A percentile compares a stretch with the other conserved stretches of the same genome.
Conservation (phyloP, 352 stramenopile species). For the Pythium pyrilobum region DNA sequence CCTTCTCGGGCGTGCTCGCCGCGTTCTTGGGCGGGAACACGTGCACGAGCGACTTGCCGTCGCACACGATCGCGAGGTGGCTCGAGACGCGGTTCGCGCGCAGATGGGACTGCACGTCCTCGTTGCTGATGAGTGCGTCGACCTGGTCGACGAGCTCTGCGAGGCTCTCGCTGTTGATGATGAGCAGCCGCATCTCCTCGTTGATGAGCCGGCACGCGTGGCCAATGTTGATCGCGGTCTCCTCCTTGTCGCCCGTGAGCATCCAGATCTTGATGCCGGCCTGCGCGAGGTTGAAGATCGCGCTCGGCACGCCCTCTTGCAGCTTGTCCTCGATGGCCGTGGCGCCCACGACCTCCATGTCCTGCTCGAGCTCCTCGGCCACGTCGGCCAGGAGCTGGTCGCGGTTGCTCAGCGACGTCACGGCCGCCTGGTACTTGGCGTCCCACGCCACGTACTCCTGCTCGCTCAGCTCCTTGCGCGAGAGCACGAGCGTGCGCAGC, state of each 20-base stretch:
- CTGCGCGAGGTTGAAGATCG: conserved; percentile 80
- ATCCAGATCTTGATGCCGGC: conserved; percentile 95
- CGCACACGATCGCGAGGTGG: conserved; percentile 54
- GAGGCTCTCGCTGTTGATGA: conserved; percentile 50
- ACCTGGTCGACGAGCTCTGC: conserved; percentile 41
- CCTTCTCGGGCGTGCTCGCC: conserved; percentile 19
- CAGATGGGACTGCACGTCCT: conserved; percentile 45
- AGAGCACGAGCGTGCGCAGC: conserved; percentile 78
- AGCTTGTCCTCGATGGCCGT: conserved; percentile 94
- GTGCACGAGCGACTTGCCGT: conserved; percentile 69
- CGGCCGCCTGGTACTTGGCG: conserved; percentile 45
- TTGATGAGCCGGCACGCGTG: conserved; percentile 70
- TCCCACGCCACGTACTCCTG: conserved; percentile 64
- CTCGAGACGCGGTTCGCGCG: conserved; percentile 34
- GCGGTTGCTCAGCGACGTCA: conserved; percentile 55
- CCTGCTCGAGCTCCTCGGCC: conserved; percentile 49
- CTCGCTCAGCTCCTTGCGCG: conserved; percentile 48
- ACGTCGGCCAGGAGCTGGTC: conserved; percentile 48
- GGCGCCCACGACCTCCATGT: conserved; percentile 84
- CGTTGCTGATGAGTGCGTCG: conserved; percentile 36
- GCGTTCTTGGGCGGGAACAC: conserved; percentile 56
- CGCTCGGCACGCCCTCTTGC: conserved; percentile 82
- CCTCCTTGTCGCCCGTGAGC: conserved; percentile 92
- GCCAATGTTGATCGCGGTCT: conserved; percentile 94
- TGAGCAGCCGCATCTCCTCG: conserved; percentile 46